Evolutionary conservation across 805 yeast genomes (phyloP), one percentile per base, ranked within the genome.

Genomic region (Candida ulmi): DNA sequence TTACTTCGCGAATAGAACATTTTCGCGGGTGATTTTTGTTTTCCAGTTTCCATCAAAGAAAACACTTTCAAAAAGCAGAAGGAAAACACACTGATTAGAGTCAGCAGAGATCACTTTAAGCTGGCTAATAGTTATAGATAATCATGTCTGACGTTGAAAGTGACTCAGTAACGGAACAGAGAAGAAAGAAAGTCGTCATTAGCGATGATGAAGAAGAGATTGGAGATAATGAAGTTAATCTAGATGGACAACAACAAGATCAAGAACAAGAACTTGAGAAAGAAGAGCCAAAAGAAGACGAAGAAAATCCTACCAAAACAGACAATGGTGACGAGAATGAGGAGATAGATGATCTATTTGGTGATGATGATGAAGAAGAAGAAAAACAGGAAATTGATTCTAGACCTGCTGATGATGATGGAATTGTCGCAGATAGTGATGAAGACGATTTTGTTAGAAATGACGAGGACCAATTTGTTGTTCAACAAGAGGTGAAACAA

Each of bases 271-370:
- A 30, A 13, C 28, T 24, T 9, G 32, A 26, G 21, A 9, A 21
- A 7, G 24, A 21, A 7, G 24, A 6, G 9, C 24, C 24, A 21
- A 9, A 21, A 21, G 24, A 21, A 23, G 47, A 34, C 8, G 47
- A 41, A 25, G 48, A n/a, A n/a, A n/a, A n/a, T n/a, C n/a, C n/a
- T n/a, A n/a, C n/a, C n/a, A n/a, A n/a, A n/a, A n/a, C n/a, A n/a
- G n/a, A n/a, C n/a, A n/a, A n/a, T n/a, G n/a, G n/a, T n/a, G n/a
- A n/a, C n/a, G n/a, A n/a, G n/a, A n/a, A 47, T 27, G 58, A 54
- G 16, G 66, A 57, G 4, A 51, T 64, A 48, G 68, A 61, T 44
- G 69, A 71, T 45, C 51, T 73, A 52, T 69, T 69, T 36, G 51
- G 54, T 30, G 48, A 53, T 38, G 58, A 63, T n/a, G 50, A 42